These are phyloP conservation scores for Stephanocyclus meneghinianus DNA, from an alignment of 352 stramenopile genomes.

Conservation along the genomic window DNA sequence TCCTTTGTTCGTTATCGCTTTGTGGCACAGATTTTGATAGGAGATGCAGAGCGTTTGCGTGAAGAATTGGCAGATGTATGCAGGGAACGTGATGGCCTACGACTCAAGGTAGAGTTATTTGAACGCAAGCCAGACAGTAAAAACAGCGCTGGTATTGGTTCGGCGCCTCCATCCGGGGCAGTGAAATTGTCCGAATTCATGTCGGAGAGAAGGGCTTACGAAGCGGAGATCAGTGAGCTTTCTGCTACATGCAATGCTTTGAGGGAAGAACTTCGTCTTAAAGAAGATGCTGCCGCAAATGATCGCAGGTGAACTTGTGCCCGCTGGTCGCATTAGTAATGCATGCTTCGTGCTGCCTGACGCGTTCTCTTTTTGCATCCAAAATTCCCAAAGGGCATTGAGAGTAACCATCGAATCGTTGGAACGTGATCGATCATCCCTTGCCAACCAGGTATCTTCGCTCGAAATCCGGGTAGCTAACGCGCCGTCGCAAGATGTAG, in stretches of 20 bases:
- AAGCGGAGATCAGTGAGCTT: constrained; percentile 78
- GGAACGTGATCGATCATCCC: constrained; percentile 80
- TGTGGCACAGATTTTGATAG: constrained; percentile 63
- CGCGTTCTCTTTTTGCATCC: neutral
- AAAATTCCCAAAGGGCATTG: constrained; percentile 19
- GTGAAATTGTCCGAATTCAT: constrained; percentile 68
- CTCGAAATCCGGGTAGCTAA: constrained; percentile 88
- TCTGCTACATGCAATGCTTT: constrained; percentile 75
- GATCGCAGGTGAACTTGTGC: constrained; percentile 42
- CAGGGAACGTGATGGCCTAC: constrained; percentile 88
- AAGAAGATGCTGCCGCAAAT: constrained; percentile 61
- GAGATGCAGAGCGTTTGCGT: constrained; percentile 74
- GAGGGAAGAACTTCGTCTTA: constrained; percentile 73
- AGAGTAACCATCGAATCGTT: constrained; percentile 61
- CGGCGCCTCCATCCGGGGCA: constrained; percentile 25
- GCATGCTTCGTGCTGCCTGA: neutral
- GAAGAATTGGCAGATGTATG: constrained; percentile 71
- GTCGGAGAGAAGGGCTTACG: constrained; percentile 75
- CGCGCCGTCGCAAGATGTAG: constrained; percentile 87
- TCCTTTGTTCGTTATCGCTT: neutral
- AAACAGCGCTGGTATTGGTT: neutral
- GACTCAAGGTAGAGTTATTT: constrained; percentile 81
- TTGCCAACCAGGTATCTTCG: constrained; percentile 86
- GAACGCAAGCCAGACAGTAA: constrained; percentile 1
- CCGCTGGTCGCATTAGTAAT: neutral